Evolutionary conservation across 2,329 filamentous ascomycete genomes (phyloP), one percentile per base, ranked within the genome.

Genomic region (Aspergillus phoenicis): DNA sequence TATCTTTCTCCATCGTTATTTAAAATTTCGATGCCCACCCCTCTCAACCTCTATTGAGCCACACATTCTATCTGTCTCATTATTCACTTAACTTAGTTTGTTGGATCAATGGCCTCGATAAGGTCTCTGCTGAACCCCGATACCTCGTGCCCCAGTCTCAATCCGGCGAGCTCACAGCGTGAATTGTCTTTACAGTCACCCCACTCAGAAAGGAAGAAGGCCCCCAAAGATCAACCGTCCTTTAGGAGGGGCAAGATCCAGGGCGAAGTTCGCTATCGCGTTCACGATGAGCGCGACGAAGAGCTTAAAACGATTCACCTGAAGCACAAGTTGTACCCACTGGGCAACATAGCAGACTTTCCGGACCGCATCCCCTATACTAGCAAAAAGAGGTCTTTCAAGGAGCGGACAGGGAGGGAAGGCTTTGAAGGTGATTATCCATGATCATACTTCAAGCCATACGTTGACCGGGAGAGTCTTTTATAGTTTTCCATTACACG

Each of bases 51-150:
- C 59, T 52, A 55, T 33, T 56, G 51, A 30, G 4, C 17, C 17
- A 26, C 55, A 22, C 43, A 41, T 49, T 17, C 45, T 24, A 33
- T n/a, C 30, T 33, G 8, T 17, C n/a, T 33, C 26, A 13, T 33
- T 10, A 33, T 8, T 28, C 52, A 28, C 47, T 8, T 38, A 26
- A 6, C 4, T 22, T 20, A n/a, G n/a, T 20, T 15, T 13, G 20
- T n/a, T 17, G 48, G 30, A 60, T 63, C 62, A 5, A 90, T 90
- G 88, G 75, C 89, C 62, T 86, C 88, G 52, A 81, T 90, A 66
- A 81, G 85, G 39, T 87, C 85, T 65, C 82, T 91, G 69, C 84
- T 90, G 71, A 91, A 90, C 72, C 88, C 88, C 67, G 75, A 81
- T 55, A 80, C 74, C 71, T 75, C 70, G 17, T 66, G 76, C 73